A percentile compares a stretch with the other conserved stretches of the same genome.
Evolutionary conservation across 108 stramenopile species (phyloP).

Genomic region (Fragilaria crotonensis): DNA sequence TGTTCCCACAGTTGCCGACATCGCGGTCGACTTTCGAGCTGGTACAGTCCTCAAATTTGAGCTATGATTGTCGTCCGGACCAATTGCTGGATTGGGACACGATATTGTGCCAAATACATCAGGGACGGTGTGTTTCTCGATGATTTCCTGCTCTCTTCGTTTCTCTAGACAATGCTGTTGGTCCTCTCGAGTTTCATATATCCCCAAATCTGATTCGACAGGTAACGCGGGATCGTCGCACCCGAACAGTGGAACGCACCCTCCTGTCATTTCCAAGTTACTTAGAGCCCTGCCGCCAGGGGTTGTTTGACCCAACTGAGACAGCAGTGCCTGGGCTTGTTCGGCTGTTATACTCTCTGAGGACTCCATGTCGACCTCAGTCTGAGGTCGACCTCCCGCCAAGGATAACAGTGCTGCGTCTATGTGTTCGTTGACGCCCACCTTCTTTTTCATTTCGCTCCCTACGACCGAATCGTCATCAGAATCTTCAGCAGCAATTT

Average conservation of each 20-base stretch:
- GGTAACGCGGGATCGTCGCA: slow-evolving; percentile 78
- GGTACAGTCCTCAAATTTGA: slow-evolving; percentile 57
- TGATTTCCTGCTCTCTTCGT: slow-evolving; percentile 56
- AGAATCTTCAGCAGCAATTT: slow-evolving; percentile 16
- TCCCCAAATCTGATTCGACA: slow-evolving; percentile 66
- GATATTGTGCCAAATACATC: slow-evolving; percentile 67
- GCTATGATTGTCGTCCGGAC: slow-evolving; percentile 74
- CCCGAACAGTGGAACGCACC: slow-evolving; percentile 68
- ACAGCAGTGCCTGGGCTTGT: slow-evolving; percentile 3
- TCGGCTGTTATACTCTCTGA: slow-evolving; percentile 22
- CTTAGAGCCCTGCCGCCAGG: slow-evolving; percentile 65
- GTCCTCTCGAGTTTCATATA: slow-evolving; percentile 79
- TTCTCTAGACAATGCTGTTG: slow-evolving; percentile 52
- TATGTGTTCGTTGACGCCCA: slow-evolving; percentile 80
- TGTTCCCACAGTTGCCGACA: background rate
- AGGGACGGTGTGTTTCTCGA: slow-evolving; percentile 57
- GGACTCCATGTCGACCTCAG: slow-evolving; percentile 19
- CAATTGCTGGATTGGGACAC: slow-evolving; percentile 69
- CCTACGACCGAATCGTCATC: slow-evolving; percentile 71
- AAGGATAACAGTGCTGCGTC: slow-evolving; percentile 69
- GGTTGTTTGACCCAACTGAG: slow-evolving; percentile 1
- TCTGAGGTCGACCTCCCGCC: slow-evolving; percentile 23
- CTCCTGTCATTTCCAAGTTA: slow-evolving; percentile 77
- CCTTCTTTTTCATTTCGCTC: slow-evolving; percentile 71
- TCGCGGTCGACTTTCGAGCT: background rate